Conservation (phyloP, 805 yeast genomes). For the Candida berthetii region DNA sequence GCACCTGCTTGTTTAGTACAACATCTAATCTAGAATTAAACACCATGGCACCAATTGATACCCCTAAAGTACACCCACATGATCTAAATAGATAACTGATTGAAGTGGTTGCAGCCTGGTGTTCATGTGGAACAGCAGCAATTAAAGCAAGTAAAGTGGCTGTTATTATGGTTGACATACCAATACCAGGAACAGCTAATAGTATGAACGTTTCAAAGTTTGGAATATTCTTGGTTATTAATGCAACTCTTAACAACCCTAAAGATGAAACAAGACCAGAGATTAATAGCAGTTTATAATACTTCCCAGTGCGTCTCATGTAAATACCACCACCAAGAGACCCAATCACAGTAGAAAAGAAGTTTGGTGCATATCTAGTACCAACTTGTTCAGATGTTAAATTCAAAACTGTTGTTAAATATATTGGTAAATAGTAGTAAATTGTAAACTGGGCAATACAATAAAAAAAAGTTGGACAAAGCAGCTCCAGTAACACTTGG, state of each 20-base stretch:
- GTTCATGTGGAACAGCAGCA: conserved; percentile 61
- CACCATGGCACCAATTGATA: conserved; percentile 59
- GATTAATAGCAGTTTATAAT: conserved; percentile 39
- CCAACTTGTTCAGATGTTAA: conserved; percentile 54
- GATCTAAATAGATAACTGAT: conserved; percentile 86
- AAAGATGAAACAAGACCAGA: conserved; percentile 36
- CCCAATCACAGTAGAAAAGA: conserved; percentile 61
- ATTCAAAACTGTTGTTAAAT: conserved; percentile 47
- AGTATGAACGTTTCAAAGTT: conserved; percentile 35
- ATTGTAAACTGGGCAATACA: conserved; percentile 63
- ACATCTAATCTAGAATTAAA: conserved; percentile 44
- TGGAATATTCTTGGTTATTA: conserved; percentile 16
- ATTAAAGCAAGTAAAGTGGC: conserved; percentile 69
- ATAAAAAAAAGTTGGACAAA: conserved; percentile 57
- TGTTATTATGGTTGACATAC: conserved; percentile 63
- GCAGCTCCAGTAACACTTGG: conserved; percentile 61
- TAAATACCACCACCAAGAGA: conserved; percentile 61
- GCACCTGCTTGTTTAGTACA: conserved; percentile 19
- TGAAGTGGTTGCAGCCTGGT: conserved; percentile 83
- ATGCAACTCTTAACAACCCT: conserved; percentile 37
- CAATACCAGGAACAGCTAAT: conserved; percentile 52
- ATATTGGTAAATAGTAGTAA: conserved; percentile 68
- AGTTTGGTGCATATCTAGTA: conserved; percentile 47
- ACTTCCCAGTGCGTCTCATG: conserved; percentile 64
- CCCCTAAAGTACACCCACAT: conserved; percentile 83